Evolutionary conservation across 768 basidiomycete genomes (phyloP).

Genomic region (Hericium coralloides): DNA sequence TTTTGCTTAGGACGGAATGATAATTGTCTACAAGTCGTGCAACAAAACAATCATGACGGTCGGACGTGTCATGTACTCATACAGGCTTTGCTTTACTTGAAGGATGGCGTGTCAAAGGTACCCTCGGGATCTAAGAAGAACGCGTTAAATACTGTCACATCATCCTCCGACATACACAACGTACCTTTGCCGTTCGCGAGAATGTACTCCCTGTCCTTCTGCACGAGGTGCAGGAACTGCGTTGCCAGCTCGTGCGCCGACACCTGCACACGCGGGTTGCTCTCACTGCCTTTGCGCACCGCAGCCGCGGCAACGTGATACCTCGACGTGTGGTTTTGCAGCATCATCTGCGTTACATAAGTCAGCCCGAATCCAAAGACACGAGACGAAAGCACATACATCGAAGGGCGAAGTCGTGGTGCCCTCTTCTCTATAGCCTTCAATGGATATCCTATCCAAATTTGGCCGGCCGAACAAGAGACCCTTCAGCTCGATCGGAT

Average conservation of each 20-base stretch:
- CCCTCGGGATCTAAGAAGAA: conserved; percentile 23
- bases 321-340: conserved; percentile 59
- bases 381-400: conserved; percentile 26
- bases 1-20: no score
- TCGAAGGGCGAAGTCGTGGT: conserved; percentile 82
- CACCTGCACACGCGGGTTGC: conserved; percentile 46
- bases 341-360: conserved; percentile 50
- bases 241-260: conserved; percentile 50
- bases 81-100: conserved; percentile 4
- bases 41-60: no score
- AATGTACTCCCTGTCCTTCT: conserved; percentile 56
- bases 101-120: conserved; percentile 15
- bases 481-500: conserved; percentile 63
- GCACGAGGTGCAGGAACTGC: conserved; percentile 47
- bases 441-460: conserved; percentile 42
- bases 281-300: conserved; percentile 42
- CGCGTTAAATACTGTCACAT: not conserved
- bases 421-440: conserved; percentile 64
- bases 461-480: conserved; percentile 49
- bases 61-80: not conserved
- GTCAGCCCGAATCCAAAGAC: not conserved
- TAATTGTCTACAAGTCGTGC: no score
- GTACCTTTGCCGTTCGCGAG: conserved; percentile 48
- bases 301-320: conserved; percentile 58
- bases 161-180: not conserved